A percentile compares a stretch with the other conserved stretches of the same genome.
Conservation (phyloP, 2,329 filamentous ascomycete species). For the Stagonosporopsis rhizophila region DNA sequence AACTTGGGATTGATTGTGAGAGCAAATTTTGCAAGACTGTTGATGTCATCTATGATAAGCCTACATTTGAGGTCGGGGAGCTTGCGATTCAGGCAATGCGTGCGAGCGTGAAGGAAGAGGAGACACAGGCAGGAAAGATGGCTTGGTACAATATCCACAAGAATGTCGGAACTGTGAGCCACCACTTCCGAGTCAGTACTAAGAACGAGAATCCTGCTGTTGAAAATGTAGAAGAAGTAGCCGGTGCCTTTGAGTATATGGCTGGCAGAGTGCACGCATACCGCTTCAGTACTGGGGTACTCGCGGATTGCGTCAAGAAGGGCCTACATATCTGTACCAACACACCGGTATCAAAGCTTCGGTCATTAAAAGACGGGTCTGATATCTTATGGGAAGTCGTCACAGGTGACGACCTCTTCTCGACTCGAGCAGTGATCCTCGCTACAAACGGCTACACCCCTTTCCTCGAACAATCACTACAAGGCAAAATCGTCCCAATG, state of each 20-base stretch:
- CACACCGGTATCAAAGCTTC: constrained; percentile 35
- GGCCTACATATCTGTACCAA: constrained; percentile 40
- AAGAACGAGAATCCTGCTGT: constrained; percentile 30
- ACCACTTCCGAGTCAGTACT: constrained; percentile 27
- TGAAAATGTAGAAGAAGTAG: constrained; percentile 27
- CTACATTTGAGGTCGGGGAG: constrained; percentile 39
- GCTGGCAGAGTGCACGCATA: constrained; percentile 46
- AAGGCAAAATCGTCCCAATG: constrained; percentile 52
- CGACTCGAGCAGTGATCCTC: constrained; percentile 31
- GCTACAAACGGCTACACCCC: constrained; percentile 49
- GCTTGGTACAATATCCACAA: constrained; percentile 40
- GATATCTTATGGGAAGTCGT: constrained; percentile 26
- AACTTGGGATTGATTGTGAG: constrained; percentile 56
- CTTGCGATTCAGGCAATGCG: constrained; percentile 32
- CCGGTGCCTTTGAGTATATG: constrained; percentile 42
- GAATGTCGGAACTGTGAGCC: constrained; percentile 16
- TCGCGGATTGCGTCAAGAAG: constrained; percentile 35
- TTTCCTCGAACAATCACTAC: constrained; percentile 39
- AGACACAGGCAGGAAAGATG: constrained; percentile 33
- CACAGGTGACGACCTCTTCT: constrained; percentile 30
- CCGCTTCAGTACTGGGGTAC: constrained; percentile 37
- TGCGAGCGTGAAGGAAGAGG: constrained; percentile 31
- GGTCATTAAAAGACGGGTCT: background rate
- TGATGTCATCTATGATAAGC: constrained; percentile 63
- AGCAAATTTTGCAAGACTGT: constrained; percentile 61